These are phyloP conservation scores for Goffeauzyma gilvescens DNA, from an alignment of 768 basidiomycete genomes.

Conservation along the genomic window DNA sequence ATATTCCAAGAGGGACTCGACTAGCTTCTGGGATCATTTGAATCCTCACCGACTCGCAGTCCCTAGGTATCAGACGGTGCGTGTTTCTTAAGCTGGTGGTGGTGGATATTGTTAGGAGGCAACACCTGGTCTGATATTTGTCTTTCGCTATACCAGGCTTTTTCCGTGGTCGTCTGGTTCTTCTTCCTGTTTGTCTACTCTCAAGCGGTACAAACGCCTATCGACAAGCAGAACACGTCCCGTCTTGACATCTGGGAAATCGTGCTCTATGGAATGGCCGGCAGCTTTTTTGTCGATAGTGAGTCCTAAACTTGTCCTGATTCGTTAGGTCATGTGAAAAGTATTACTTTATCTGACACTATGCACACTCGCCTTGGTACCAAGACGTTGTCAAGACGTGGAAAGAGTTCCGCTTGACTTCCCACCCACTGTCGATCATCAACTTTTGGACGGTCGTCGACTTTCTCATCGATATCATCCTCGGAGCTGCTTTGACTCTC, in stretches of 20 bases:
- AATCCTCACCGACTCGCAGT: conserved; percentile 62
- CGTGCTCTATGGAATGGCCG: conserved; percentile 54
- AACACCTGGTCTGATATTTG: neutral
- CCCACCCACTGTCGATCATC: conserved; percentile 40
- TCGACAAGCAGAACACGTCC: conserved; percentile 43
- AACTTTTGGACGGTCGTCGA: conserved; percentile 56
- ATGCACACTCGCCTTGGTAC: no score
- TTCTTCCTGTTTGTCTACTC: conserved; percentile 63
- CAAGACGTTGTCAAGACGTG: no score
- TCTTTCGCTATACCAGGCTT: conserved; percentile 2
- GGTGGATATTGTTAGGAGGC: conserved; percentile 23
- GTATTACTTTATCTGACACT: no score
- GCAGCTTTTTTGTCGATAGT: conserved; percentile 69
- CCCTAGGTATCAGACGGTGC: conserved; percentile 59
- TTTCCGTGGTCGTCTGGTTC: conserved; percentile 40
- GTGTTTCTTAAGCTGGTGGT: neutral
- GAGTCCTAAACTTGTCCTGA: no score
- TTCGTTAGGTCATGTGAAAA: no score
- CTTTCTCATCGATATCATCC: conserved; percentile 51
- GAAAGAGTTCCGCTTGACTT: conserved; percentile 43
- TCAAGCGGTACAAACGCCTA: conserved; percentile 62
- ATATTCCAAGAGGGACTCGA: conserved; percentile 42
- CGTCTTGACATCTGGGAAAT: conserved; percentile 60
- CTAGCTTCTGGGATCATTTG: conserved; percentile 50
- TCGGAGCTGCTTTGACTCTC: conserved; percentile 54